Base-by-base conservation (phyloP, 1,139 yeast species). In the Debaryomyces sp. region DNA sequence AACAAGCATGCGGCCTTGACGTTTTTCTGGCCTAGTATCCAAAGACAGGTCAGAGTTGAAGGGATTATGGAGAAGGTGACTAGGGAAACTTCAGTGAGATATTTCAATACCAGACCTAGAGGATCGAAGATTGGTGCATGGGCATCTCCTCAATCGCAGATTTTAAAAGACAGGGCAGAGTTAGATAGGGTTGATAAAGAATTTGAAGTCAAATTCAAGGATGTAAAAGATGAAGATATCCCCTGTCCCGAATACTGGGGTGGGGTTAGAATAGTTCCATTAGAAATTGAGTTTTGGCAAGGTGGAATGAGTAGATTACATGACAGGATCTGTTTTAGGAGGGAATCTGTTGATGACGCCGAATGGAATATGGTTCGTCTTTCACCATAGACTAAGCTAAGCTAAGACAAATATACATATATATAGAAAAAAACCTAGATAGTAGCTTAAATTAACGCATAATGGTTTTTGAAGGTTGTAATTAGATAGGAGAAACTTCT, bases 191-290 rank as follows among this genome's bases (percentile, higher is more conserved):
- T 75, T 5, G 79, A 78, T 44, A 63, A 70, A n/a, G 63, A 73
- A 33, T 78, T 75, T 51, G 83, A 78, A 50, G 70, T 77, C 43
- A 77, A 83, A 62, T 91, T 89, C 58, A 79, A 82, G 52, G 84
- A 78, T 43, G 69, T 71, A 35, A 57, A 58, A 9, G 82, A 77
- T 51, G 85, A 83, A 13, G 82, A 81, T 44, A 83, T 94, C 46
- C 95, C 96, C 27, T 88, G 96, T 58, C 99, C 99, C 17, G 91
- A 89, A 29, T 84, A 76, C 64, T 94, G 99, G 99, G 99, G 99
- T 44, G 99, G 99, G 1, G 67, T 94, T 47, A 78, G 96, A 60
- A 78, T 94, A 27, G 84, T 87, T 41, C 99, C 99, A 2, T 71
- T 89, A 47, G 96, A 90, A 62, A 81, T 94, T 57, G 99, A 94